Evolutionary conservation across 768 basidiomycete genomes (phyloP), one percentile per base, ranked within the genome.

Genomic region (Pleurotus djamor): DNA sequence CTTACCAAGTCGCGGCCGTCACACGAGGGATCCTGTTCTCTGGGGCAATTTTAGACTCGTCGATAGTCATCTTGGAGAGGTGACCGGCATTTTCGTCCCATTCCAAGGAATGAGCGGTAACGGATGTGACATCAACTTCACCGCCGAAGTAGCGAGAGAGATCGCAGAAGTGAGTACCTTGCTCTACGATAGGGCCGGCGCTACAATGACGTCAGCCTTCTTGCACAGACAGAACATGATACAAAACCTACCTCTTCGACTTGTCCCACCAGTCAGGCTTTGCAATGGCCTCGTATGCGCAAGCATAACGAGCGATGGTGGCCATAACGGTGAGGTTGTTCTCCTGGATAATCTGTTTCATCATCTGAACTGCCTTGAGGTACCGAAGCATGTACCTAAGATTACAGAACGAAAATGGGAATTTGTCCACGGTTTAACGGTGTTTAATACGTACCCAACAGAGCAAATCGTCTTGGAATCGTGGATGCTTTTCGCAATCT

Each of bases 141-240:
- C 96, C 96, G 54, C 96, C 96, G 68, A 98, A 98, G 79, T 96
- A 96, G 64, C 96, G 89, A 43, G 94, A 97, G 47, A 97, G 83
- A 76, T 98, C 95, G 66, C 93, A 95, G 77, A 98, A 96, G 77
- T 98, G 96, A 12, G 96, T 98, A 49, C 93, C 96, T 76, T 94
- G 91, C 72, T 94, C 94, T 63, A 96, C 77, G 65, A 95, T 80
- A 4, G 93, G 92, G 16, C 92, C 92, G 57, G 84, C 88, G 68
- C 91, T 89, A 64, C 13, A 59, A 63, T 28, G 38, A 62, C 21
- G 58, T 21, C 5, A 14, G 48, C 56, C 43, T 47, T 48, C n/a
- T 38, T 9, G n/a, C 12, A 62, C 12, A 62, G 34, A 59, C 21
- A 54, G 17, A 50, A 9, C 48, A 56, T 51, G 45, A 48, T 52